Conservation (phyloP, 2,329 filamentous ascomycete genomes). For the Phyllosticta paracitricarpa region DNA sequence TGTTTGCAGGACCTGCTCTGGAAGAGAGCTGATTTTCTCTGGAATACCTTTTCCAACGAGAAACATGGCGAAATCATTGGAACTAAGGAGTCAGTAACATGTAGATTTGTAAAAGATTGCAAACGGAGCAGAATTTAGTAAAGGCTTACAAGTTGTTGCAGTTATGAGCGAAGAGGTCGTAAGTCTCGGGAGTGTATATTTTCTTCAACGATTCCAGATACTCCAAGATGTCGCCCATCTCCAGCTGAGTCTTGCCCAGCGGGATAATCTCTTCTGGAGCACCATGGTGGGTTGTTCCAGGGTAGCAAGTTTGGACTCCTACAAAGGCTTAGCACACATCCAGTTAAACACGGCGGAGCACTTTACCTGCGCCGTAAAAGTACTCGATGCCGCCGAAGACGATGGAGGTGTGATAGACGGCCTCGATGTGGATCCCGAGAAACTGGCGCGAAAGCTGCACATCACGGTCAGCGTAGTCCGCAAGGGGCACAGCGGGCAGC, state of each 20-base stretch:
- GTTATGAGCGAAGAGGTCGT: constrained; percentile 83
- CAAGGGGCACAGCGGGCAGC: constrained; percentile 18
- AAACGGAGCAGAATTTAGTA: too few relatives aligned
- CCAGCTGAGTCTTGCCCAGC: constrained; percentile 68
- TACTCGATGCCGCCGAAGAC: constrained; percentile 80
- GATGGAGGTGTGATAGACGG: constrained; percentile 89
- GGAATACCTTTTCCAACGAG: constrained; percentile 83
- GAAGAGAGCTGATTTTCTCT: constrained; percentile 73
- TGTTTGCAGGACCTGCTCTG: constrained; percentile 72
- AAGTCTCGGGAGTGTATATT: constrained; percentile 78
- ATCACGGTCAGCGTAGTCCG: neutral
- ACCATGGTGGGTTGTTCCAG: constrained; percentile 80
- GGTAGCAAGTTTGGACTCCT: constrained; percentile 62
- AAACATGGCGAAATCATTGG: constrained; percentile 84
- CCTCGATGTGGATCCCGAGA: constrained; percentile 67
- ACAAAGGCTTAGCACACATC: neutral
- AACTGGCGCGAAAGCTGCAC: constrained; percentile 46
- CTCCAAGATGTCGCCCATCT: constrained; percentile 72
- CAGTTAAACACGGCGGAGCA: neutral
- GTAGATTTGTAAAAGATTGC: neutral
- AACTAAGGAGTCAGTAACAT: constrained; percentile 24
- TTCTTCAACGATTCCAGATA: constrained; percentile 76
- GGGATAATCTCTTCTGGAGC: constrained; percentile 64
- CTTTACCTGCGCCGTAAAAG: constrained; percentile 68
- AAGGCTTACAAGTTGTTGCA: constrained; percentile 73